Evolutionary conservation across 2,329 filamentous ascomycete genomes (phyloP), one percentile per base, ranked within the genome.

Genomic region (Dothideomycetes sp.): DNA sequence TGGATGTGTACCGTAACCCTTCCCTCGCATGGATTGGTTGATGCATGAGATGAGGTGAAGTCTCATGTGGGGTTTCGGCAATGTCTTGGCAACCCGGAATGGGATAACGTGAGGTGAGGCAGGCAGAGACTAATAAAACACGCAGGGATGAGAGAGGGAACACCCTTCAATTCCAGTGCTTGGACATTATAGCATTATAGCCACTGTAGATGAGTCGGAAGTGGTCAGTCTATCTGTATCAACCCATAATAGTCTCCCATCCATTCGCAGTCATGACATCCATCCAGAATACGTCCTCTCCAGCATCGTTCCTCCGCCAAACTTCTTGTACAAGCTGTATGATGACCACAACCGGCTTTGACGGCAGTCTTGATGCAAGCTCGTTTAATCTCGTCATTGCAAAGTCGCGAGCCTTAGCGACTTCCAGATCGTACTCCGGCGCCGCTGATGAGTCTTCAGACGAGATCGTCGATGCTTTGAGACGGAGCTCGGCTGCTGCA

Each of bases 191-290:
- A n/a, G n/a, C n/a, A n/a, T n/a, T n/a, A n/a, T n/a, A n/a, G n/a
- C n/a, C n/a, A n/a, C n/a, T n/a, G n/a, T n/a, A n/a, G n/a, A n/a
- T n/a, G n/a, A n/a, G n/a, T n/a, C n/a, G n/a, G n/a, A n/a, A n/a
- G n/a, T n/a, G n/a, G n/a, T n/a, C n/a, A n/a, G n/a, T n/a, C n/a
- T n/a, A n/a, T n/a, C n/a, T 30, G 8, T 10, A 17, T 53, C 44
- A 68, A 17, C 65, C 70, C 64, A 73, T 70, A 18, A 73, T 65
- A 7, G 70, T 74, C 50, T 74, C 67, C 69, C 70, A 75, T 7
- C 69, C 68, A 42, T 70, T 72, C 52, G 73, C 67, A 46, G 71
- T 68, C 69, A 75, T 72, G 4, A 75, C 64, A 52, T 75, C 71
- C 45, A 75, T 63, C 72, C 71, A 75, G 50, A 72, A 74, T 3